Evolutionary conservation across 805 yeast species (phyloP).

Genomic region (Wickerhamiella brachini): DNA sequence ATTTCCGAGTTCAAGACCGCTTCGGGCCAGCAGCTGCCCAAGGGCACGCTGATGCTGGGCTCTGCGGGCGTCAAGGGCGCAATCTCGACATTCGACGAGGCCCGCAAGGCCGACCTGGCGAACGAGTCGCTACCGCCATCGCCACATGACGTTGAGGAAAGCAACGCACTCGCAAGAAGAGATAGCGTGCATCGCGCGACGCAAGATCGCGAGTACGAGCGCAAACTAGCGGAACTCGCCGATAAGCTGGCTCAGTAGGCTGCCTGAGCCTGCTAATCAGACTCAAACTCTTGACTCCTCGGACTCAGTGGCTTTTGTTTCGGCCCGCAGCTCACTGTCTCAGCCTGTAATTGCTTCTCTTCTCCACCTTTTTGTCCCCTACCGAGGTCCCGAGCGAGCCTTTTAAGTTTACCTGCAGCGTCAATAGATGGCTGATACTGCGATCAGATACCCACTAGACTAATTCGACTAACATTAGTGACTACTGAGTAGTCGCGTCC

Average conservation of each 20-base stretch:
- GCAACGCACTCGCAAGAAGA: constrained; percentile 34
- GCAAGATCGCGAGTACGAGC: constrained; percentile 6
- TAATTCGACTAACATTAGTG: no score
- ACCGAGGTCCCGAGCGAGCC: no score
- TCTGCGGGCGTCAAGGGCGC: constrained; percentile 61
- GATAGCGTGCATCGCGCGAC: constrained; percentile 14
- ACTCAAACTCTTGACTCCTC: no score
- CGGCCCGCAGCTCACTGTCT: no score
- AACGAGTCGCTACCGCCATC: constrained; percentile 88
- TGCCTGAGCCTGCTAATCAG: no score
- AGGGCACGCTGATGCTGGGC: constrained; percentile 75
- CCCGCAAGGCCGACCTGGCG: constrained; percentile 58
- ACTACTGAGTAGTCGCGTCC: no score
- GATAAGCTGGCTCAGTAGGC: constrained; percentile 3
- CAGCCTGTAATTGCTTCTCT: no score
- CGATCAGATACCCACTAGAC: no score
- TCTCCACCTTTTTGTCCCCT: no score
- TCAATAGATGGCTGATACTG: no score
- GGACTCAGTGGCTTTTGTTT: no score
- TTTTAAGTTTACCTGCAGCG: no score
- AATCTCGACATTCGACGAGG: constrained; percentile 66
- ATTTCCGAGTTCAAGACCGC: constrained; percentile 65
- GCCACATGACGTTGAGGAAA: constrained; percentile 37
- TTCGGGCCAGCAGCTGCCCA: constrained; percentile 56
- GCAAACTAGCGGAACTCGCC: constrained; percentile 4